Conservation (phyloP, 1,284 basidiomycete genomes). For the Ganoderma sinense region DNA sequence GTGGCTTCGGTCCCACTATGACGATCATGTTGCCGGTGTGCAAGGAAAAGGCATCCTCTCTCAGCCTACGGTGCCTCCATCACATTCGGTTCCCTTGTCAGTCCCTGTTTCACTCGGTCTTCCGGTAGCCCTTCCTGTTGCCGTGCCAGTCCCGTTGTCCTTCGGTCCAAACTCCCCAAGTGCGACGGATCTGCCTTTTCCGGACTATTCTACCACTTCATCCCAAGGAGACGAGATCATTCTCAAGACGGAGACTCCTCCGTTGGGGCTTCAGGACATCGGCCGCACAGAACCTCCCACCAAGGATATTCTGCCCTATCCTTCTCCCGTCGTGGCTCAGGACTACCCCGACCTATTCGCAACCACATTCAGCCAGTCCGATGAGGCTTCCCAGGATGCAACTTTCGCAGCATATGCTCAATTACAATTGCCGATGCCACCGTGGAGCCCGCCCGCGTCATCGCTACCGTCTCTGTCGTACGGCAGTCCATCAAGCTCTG, state of each 20-base stretch:
- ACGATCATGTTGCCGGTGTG: background rate
- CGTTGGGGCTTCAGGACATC: slow-evolving; percentile 23
- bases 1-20: background rate
- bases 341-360: background rate
- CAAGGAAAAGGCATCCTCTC: background rate
- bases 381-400: background rate
- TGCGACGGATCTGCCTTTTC: background rate
- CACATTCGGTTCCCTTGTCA: background rate
- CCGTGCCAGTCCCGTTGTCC: slow-evolving; percentile 12
- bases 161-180: background rate
- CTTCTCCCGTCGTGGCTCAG: background rate
- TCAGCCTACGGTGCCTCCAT: background rate
- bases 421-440: slow-evolving; percentile 5
- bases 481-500: slow-evolving; percentile 20
- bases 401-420: background rate
- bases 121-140: slow-evolving; percentile 3
- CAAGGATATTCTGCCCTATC: background rate
- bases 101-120: background rate
- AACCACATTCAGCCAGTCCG: background rate
- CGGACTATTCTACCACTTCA: background rate
- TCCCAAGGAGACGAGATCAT: background rate
- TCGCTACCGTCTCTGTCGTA: slow-evolving; percentile 23
- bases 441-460: slow-evolving; percentile 12
- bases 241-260: background rate
- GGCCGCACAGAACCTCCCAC: slow-evolving; percentile 18